Conservation (phyloP, 176 grass and related monocot genomes). For the Triticum dicoccoides region DNA sequence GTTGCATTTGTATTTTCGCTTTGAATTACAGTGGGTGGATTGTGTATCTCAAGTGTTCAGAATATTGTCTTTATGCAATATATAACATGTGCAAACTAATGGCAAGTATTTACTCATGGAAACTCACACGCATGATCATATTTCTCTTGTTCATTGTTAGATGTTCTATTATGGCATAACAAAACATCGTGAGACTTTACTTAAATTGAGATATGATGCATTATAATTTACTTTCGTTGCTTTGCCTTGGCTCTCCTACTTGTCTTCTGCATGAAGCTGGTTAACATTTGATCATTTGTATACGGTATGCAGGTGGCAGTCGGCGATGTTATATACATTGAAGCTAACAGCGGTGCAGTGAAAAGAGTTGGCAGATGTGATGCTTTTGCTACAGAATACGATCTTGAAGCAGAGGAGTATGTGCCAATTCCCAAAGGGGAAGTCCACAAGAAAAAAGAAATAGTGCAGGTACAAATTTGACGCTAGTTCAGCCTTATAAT, state of each 20-base stretch:
- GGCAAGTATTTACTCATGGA: neutral
- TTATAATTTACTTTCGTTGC: slow-evolving; percentile 1
- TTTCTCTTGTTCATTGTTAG: neutral
- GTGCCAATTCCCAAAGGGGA: slow-evolving; percentile 98
- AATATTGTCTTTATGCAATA: neutral
- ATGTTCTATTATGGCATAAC: neutral
- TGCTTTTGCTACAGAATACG: slow-evolving; percentile 97
- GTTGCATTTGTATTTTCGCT: neutral
- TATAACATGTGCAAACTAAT: neutral
- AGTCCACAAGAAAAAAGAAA: slow-evolving; percentile 97
- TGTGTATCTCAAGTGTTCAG: neutral
- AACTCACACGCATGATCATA: neutral
- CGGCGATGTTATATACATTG: slow-evolving; percentile 98
- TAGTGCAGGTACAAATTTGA: slow-evolving; percentile 71
- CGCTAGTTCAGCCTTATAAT: neutral
- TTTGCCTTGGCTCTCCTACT: slow-evolving; percentile 10
- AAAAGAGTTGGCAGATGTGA: slow-evolving; percentile 99
- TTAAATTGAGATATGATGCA: neutral
- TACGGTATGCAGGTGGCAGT: slow-evolving; percentile 62
- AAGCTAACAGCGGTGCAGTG: slow-evolving; percentile 95
- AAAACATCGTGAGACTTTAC: neutral
- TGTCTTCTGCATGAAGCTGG: slow-evolving; percentile 8
- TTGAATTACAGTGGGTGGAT: neutral
- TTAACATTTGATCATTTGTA: slow-evolving; percentile 22
- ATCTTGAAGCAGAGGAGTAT: slow-evolving; percentile 99